Base-by-base conservation (phyloP, 345 rosid genomes). In the Trapa bicornis region DNA sequence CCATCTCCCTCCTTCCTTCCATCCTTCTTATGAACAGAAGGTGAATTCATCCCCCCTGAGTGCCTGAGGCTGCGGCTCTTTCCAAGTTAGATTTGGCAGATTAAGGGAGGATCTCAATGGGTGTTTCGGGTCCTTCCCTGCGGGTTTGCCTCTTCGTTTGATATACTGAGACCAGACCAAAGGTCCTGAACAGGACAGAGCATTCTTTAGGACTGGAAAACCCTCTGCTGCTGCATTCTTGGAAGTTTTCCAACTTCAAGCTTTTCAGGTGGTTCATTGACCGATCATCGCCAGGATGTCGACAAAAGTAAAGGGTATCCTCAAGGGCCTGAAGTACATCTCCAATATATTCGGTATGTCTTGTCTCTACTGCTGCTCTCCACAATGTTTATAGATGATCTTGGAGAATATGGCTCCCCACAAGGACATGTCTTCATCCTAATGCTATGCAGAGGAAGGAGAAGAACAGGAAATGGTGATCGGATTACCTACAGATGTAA, bases 401-500 rank as follows among this genome's bases (percentile, higher is more conserved):
- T 45, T 45, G 48, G 48, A 45, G 48, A 50, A 22, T 22, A 22
- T 50, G n/a, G 17, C 22, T 50, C 16, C 17, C 14, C 5, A 2
- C 14, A 17, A 47, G 5, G 4, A 16, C 0, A 13, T 45, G 45
- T 45, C 11, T 45, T 45, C 48, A 11, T 45, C 13, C 2, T 57
- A 33, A 29, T 29, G 13, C 67, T 38, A 56, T 41, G 80, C 78
- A 87, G 95, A 89, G 13, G 80, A 85, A 71, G 96, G 76, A 69
- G 83, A 88, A 71, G 93, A 92, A 73, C 77, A 83, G 65, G 96
- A 92, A 64, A 87, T 92, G 83, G 74, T 80, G 68, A 92, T 92
- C 64, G 98, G 98, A 58, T 61, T 37, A 64, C 98, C 98, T 54
- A 92, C 98, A 9, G 96, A 92, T 65, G 97, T 92, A 73, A 92